phyloP scores from a whole-genome alignment of 768 basidiomycete genomes.

The Calocera cornea region DNA sequence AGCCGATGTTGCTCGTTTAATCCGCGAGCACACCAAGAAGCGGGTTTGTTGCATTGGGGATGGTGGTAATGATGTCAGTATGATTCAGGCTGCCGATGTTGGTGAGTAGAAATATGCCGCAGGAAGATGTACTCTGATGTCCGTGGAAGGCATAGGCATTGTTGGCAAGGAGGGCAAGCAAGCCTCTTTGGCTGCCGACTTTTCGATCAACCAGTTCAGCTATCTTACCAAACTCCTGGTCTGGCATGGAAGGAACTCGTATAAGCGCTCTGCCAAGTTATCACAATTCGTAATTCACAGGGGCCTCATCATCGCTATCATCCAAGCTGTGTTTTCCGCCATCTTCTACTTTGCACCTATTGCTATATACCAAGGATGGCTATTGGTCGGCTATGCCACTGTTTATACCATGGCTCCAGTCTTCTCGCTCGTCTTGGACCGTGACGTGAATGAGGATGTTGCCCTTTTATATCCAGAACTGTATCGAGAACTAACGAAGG shows the following conservation, averaged over 20 bases:
- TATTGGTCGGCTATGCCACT: constrained; percentile 93
- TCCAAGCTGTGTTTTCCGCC: constrained; percentile 92
- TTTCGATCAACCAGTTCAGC: constrained; percentile 95
- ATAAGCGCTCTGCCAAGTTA: constrained; percentile 92
- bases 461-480: constrained; percentile 92
- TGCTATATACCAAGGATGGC: constrained; percentile 93
- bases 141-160: constrained; percentile 69
- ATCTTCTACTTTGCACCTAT: constrained; percentile 94
- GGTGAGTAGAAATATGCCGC: constrained; percentile 41
- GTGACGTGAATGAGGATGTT: constrained; percentile 89
- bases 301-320: constrained; percentile 90
- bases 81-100: constrained; percentile 99
- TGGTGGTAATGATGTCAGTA: constrained; percentile 97
- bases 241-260: constrained; percentile 98
- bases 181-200: constrained; percentile 96
- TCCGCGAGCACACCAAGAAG: constrained; percentile 80
- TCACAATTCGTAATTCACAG: constrained; percentile 98
- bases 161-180: constrained; percentile 99
- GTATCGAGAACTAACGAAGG: constrained; percentile 96
- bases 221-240: constrained; percentile 88
- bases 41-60: constrained; percentile 98
- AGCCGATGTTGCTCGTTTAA: constrained; percentile 90
- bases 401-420: constrained; percentile 98
- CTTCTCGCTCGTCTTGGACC: constrained; percentile 90
- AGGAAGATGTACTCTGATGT: constrained; percentile 16